Conservation (phyloP, 495 filamentous ascomycete species). For the Tuber microsphaerosporum region DNA sequence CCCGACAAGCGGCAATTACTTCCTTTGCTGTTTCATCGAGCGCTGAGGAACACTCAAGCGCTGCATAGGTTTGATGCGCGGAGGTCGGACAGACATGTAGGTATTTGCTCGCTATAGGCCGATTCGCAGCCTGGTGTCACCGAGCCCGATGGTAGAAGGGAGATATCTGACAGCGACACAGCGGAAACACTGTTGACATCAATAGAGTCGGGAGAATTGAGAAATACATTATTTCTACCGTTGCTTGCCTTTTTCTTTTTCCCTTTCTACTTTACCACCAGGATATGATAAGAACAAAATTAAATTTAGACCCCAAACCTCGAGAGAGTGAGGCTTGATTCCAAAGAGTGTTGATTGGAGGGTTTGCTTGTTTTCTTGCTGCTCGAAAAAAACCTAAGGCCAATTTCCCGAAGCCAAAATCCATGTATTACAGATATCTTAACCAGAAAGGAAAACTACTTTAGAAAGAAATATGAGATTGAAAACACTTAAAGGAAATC, state of each 20-base stretch:
- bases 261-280: constrained; percentile 18
- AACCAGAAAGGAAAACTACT: no score
- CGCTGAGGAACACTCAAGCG: constrained; percentile 11
- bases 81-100: constrained; percentile 17
- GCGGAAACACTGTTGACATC: constrained; percentile 14
- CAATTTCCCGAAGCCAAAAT: no score
- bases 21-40: constrained; percentile 9
- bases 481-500: no score
- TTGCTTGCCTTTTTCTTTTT: not conserved
- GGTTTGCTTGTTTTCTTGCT: not conserved
- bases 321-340: not conserved
- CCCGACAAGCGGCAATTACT: constrained; percentile 23
- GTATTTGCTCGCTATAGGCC: constrained; percentile 20
- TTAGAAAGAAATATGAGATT: no score
- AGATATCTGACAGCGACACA: constrained; percentile 22
- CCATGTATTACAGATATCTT: no score
- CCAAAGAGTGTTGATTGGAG: not conserved
- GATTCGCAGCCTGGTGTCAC: constrained; percentile 25
- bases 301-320: not conserved
- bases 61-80: constrained; percentile 13
- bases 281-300: constrained; percentile 27
- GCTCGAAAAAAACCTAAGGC: no score
- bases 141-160: constrained; percentile 8
- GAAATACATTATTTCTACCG: constrained; percentile 18
- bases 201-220: constrained; percentile 22